A percentile compares a stretch with the other conserved stretches of the same genome.
Conservation (phyloP, 352 stramenopile genomes). For the Pythium oligandrum region DNA sequence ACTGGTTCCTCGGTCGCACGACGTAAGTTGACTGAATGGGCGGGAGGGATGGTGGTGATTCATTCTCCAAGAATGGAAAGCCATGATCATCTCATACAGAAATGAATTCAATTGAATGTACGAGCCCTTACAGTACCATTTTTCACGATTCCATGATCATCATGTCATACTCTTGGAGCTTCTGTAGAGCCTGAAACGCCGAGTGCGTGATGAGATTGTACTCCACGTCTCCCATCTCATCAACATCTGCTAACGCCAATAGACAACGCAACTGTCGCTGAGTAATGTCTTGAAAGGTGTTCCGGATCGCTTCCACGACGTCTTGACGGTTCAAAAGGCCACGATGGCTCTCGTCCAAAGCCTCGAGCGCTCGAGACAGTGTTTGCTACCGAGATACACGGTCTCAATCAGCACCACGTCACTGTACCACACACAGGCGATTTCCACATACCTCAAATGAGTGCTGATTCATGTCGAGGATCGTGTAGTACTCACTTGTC, state of each 20-base stretch:
- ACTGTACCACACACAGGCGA: background rate
- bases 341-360: conserved; percentile 54
- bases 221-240: conserved; percentile 70
- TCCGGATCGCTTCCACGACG: conserved; percentile 50
- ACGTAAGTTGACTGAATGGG: no score
- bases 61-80: no score
- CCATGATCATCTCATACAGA: no score
- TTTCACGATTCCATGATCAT: conserved; percentile 64
- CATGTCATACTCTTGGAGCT: conserved; percentile 80
- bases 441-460: conserved; percentile 44
- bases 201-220: conserved; percentile 65
- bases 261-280: conserved; percentile 59
- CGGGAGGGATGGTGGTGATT: no score
- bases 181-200: conserved; percentile 71
- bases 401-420: background rate
- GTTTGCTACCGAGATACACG: conserved; percentile 28
- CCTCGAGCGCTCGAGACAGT: conserved; percentile 54
- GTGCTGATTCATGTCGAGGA: conserved; percentile 78
- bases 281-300: conserved; percentile 56
- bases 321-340: conserved; percentile 52
- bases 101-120: no score
- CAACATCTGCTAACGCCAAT: conserved; percentile 51
- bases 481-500: conserved; percentile 70
- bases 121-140: no score
- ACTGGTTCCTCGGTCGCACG: conserved; percentile 56